Base-by-base conservation (phyloP, 768 basidiomycete species). In the Tubosaeta brunneosetosa region DNA sequence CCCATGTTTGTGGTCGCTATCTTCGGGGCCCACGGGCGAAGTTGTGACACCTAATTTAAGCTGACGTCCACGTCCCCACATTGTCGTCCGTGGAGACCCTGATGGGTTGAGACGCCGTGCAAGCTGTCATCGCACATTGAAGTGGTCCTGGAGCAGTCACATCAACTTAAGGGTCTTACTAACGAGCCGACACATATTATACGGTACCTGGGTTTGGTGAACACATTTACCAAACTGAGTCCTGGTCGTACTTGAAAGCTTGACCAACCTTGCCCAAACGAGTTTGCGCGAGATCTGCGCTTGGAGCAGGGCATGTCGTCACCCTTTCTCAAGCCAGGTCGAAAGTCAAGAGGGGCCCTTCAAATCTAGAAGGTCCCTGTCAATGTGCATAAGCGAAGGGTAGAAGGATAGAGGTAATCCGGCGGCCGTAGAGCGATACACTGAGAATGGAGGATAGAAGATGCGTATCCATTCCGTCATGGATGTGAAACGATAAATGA, bases 231-330 rank as follows among this genome's bases (percentile, higher is more conserved):
- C 22, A 40, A 46, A 50, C 29, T 29, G 29, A 9, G 26, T 26
- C 45, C 32, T 45, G 60, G 52, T 53, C 19, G 53, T 66, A 43
- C 52, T 56, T 61, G 27, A 22, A 22, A 22, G 22, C 22, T 22
- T 22, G 22, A 22, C 36, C 34, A 1, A 6, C 42, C 19, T 36
- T 46, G 44, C 31, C 31, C 45, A 41, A 52, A 41, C 37, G 22
- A 46, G 46, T 47, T 37, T 32, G 27, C 47, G 40, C 11, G 41
- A 47, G 33, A n/a, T 29, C 44, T 27, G 29, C 43, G 22, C 22
- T 29, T 29, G 29, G 29, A 14, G 22, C 17, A 19, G 25, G 25
- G 25, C 27, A 29, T 17, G 7, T 26, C 29, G 25, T 38, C 26
- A 26, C 19, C 44, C 27, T 37, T 37, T 51, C 47, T 41, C 34